Evolutionary conservation across 805 yeast species (phyloP).

Genomic region (Candida odintsovae): DNA sequence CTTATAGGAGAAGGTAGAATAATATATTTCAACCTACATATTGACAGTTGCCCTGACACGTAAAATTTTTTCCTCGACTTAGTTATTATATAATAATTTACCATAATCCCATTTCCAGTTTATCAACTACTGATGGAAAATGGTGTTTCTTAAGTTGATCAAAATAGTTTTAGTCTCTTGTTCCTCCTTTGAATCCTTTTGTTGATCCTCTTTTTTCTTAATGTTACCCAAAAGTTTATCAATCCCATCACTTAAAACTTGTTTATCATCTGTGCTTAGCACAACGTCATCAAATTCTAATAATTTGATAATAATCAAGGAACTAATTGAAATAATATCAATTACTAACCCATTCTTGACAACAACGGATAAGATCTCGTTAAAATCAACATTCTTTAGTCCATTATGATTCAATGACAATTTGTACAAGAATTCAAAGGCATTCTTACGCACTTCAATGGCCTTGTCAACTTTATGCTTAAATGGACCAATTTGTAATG

Average conservation of each 20-base stretch:
- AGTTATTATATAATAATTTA: too few species aligned
- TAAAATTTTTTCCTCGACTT: too few species aligned
- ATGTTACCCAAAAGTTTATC: conserved; percentile 23
- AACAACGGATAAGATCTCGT: conserved; percentile 29
- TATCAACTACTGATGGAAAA: conserved; percentile 6
- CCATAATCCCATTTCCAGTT: too few species aligned
- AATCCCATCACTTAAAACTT: conserved; percentile 18
- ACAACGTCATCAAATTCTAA: conserved; percentile 23
- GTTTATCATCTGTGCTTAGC: conserved; percentile 13
- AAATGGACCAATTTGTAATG: conserved; percentile 81
- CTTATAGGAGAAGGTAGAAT: too few species aligned
- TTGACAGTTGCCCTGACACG: too few species aligned
- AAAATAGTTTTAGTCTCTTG: conserved; percentile 23
- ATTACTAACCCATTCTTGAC: conserved; percentile 34
- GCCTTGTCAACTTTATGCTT: conserved; percentile 79
- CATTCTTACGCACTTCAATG: conserved; percentile 61
- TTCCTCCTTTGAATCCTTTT: conserved; percentile 25
- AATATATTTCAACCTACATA: too few species aligned
- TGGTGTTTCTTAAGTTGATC: conserved; percentile 18
- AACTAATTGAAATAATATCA: conserved; percentile 23
- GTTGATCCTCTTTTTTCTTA: conserved; percentile 24
- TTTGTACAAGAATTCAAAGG: conserved; percentile 65
- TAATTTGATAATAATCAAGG: conserved; percentile 21
- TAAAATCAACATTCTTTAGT: conserved; percentile 25
- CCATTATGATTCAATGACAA: conserved; percentile 26